Evolutionary conservation across 2,329 filamentous ascomycete species (phyloP).

Genomic region (Fulvia fulva): DNA sequence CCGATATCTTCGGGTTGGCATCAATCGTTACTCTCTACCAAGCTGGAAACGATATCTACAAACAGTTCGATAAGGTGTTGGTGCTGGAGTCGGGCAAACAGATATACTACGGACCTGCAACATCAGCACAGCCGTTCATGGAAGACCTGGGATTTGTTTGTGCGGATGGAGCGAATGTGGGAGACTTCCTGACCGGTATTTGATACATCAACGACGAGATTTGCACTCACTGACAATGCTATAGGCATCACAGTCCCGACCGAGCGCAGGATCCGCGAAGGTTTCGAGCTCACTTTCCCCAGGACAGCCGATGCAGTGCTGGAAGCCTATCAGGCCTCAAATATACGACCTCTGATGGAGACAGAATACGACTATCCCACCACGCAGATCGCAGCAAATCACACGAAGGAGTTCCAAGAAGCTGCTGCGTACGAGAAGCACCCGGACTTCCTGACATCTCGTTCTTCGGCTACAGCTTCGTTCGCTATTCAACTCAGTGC

Average conservation of each 20-base stretch:
- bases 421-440: conserved; percentile 53
- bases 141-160: conserved; percentile 62
- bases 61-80: conserved; percentile 66
- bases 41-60: no score
- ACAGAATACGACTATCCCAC: conserved; percentile 56
- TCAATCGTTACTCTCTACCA: no score
- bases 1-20: no score
- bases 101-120: conserved; percentile 59
- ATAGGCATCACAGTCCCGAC: conserved; percentile 13
- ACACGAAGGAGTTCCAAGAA: conserved; percentile 52
- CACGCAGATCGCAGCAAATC: conserved; percentile 44
- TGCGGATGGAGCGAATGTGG: conserved; percentile 57
- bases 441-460: conserved; percentile 40
- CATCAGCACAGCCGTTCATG: conserved; percentile 60
- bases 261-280: neutral
- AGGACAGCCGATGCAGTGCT: conserved; percentile 43
- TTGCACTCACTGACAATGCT: conserved; percentile 30
- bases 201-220: conserved; percentile 44
- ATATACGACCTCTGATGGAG: conserved; percentile 47
- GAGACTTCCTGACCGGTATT: conserved; percentile 57
- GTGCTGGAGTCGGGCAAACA: conserved; percentile 63
- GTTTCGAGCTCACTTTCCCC: conserved; percentile 35
- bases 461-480: conserved; percentile 53
- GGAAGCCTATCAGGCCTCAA: conserved; percentile 49
- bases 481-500: conserved; percentile 55